These are phyloP conservation scores for Blastobotrys aristatus DNA, from an alignment of 1,139 yeast genomes.

Conservation along the genomic window DNA sequence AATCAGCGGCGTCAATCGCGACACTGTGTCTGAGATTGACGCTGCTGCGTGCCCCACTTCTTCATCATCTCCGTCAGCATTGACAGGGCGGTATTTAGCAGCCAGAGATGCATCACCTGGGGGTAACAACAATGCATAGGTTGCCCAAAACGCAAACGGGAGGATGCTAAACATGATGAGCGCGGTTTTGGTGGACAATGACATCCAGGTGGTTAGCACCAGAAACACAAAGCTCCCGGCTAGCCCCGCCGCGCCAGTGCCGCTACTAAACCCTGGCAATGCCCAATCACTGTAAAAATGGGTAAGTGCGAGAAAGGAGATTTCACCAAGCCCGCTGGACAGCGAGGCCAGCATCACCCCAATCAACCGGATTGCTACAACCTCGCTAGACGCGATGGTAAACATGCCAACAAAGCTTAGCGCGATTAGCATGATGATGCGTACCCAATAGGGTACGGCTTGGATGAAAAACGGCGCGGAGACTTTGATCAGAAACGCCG, in stretches of 20 bases:
- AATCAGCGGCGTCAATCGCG: conserved; percentile 47
- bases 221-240: conserved; percentile 64
- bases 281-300: conserved; percentile 53
- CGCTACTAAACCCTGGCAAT: conserved; percentile 83
- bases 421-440: conserved; percentile 53
- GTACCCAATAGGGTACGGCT: conserved; percentile 47
- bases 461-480: conserved; percentile 78
- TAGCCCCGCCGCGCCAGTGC: conserved; percentile 94
- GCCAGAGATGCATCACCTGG: conserved; percentile 12
- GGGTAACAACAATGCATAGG: conserved; percentile 22
- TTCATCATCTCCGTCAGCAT: conserved; percentile 2
- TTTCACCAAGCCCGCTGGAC: conserved; percentile 87
- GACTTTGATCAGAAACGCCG: conserved; percentile 68
- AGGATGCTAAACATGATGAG: conserved; percentile 43
- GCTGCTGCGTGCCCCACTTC: background rate
- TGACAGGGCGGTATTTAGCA: conserved; percentile 8
- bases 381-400: conserved; percentile 47
- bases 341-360: conserved; percentile 82
- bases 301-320: conserved; percentile 80
- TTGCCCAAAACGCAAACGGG: conserved; percentile 23
- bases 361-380: conserved; percentile 41
- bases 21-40: conserved; percentile 32
- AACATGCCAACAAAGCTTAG: conserved; percentile 76
- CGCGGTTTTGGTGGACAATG: conserved; percentile 42
- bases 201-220: conserved; percentile 50